Percentiles rank a stretch among this genome's conserved stretches.
phyloP scores from a whole-genome alignment of 345 rosid genomes.

The Citrus trifoliata region DNA sequence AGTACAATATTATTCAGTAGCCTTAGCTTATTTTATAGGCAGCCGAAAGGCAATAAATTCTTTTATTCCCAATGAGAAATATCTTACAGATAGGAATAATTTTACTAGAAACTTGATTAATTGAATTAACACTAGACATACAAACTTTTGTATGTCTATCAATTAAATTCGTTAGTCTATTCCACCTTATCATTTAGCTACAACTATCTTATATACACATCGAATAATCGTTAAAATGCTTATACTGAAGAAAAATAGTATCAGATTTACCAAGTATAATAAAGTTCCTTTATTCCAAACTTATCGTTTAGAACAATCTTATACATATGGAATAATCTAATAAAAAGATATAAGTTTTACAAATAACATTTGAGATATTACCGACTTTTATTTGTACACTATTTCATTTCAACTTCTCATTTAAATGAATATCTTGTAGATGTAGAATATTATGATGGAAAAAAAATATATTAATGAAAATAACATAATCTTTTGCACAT shows the following conservation, averaged over 20 bases:
- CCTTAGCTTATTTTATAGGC: neutral
- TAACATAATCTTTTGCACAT: too few species aligned
- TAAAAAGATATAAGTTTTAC: too few species aligned
- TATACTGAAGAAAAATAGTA: too few species aligned
- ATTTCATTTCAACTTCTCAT: neutral
- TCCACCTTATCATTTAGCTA: neutral
- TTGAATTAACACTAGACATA: too few species aligned
- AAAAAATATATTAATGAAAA: neutral
- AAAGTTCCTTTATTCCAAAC: neutral
- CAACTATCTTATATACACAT: neutral
- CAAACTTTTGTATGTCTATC: neutral
- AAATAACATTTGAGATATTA: too few species aligned
- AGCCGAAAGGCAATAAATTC: neutral
- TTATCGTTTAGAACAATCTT: neutral
- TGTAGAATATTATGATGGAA: neutral
- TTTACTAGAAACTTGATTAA: too few species aligned
- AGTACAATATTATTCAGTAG: too few species aligned
- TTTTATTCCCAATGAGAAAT: neutral
- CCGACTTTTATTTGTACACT: neutral
- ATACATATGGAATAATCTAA: neutral
- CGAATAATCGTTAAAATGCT: neutral
- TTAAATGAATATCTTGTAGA: neutral
- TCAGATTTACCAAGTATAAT: too few species aligned
- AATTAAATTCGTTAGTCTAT: too few species aligned
- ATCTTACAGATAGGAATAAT: neutral